These are phyloP conservation scores for Botrytis galanthina DNA, from an alignment of 2,329 filamentous ascomycete genomes.

Conservation along the genomic window DNA sequence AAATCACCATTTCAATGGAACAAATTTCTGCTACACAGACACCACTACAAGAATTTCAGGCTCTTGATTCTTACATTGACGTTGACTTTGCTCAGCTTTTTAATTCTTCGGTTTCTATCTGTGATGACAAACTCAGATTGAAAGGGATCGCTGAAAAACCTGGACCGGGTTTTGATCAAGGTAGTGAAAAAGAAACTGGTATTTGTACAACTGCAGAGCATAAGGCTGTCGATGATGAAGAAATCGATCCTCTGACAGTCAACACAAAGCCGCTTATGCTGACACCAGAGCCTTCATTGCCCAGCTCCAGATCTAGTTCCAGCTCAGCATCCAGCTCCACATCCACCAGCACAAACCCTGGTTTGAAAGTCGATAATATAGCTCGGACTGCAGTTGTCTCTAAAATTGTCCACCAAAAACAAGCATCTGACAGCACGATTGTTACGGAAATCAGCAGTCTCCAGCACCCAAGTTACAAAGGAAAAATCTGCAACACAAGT, in stretches of 20 bases:
- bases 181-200: background rate
- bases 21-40: background rate
- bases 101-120: background rate
- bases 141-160: background rate
- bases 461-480: background rate
- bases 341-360: background rate
- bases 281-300: background rate
- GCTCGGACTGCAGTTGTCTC: background rate
- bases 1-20: background rate
- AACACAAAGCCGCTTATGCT: background rate
- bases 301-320: background rate
- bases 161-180: background rate
- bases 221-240: background rate
- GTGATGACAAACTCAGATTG: background rate
- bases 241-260: background rate
- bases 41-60: background rate
- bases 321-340: background rate
- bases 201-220: background rate
- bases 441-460: background rate
- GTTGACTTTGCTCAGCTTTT: slow-evolving; percentile 15
- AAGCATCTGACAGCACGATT: background rate
- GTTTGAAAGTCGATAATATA: background rate
- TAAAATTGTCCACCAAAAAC: background rate
- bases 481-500: background rate
- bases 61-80: slow-evolving; percentile 15